Percentiles rank a stretch among this genome's conserved stretches.
These are phyloP conservation scores for Heterobasidion parviporum DNA, from an alignment of 1,284 basidiomycete genomes.

Conservation along the genomic window DNA sequence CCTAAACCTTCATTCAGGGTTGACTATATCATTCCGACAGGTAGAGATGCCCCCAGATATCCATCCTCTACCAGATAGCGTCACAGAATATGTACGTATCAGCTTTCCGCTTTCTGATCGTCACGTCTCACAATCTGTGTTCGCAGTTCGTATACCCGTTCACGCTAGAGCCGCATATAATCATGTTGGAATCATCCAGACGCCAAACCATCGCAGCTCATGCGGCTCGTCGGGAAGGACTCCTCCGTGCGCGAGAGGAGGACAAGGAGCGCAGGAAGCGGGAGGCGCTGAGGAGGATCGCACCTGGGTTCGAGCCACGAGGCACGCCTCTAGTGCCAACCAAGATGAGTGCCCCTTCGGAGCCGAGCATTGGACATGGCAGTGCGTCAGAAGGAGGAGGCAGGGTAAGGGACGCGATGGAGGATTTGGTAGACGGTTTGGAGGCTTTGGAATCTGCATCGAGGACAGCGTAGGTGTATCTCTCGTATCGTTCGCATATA, in stretches of 20 bases:
- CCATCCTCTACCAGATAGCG: constrained; percentile 84
- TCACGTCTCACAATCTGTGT: neutral
- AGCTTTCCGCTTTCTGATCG: neutral
- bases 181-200: constrained; percentile 65
- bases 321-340: constrained; percentile 50
- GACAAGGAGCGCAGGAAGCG: constrained; percentile 71
- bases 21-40: constrained; percentile 27
- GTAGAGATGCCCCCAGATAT: constrained; percentile 82
- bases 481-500: too few relatives aligned
- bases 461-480: too few relatives aligned
- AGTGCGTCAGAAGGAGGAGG: neutral
- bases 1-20: neutral
- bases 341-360: constrained; percentile 7
- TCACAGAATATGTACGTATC: constrained; percentile 73
- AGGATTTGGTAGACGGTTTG: constrained; percentile 70
- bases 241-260: constrained; percentile 62
- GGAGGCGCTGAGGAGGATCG: constrained; percentile 67
- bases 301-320: constrained; percentile 66
- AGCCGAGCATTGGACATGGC: constrained; percentile 6
- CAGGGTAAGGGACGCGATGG: constrained; percentile 57
- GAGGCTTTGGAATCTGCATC: constrained; percentile 46
- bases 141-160: constrained; percentile 88
- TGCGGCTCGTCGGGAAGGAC: constrained; percentile 56
- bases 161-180: constrained; percentile 79
- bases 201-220: constrained; percentile 59